Conservation (phyloP, 208 protist genomes). For the Leishmania gerbilli region DNA sequence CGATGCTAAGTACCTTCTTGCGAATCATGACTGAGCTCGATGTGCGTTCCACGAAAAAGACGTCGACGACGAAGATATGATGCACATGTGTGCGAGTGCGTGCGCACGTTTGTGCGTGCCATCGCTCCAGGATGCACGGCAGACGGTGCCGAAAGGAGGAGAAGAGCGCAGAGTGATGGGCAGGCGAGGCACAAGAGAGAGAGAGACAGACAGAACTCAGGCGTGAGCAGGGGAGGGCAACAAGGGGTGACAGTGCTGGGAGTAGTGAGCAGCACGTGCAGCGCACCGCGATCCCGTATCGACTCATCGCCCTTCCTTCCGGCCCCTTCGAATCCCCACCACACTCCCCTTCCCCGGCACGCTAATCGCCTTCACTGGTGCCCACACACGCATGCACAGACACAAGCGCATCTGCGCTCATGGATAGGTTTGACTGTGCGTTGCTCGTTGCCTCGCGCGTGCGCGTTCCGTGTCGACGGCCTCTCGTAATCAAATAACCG, state of each 20-base stretch:
- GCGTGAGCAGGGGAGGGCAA: background rate
- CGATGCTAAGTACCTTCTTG: slow-evolving; percentile 79
- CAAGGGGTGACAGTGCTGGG: background rate
- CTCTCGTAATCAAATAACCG: background rate
- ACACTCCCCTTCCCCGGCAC: background rate
- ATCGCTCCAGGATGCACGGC: background rate
- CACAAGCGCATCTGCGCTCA: background rate
- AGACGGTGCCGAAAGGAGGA: slow-evolving; percentile 1
- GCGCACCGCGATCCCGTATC: background rate
- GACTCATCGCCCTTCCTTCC: background rate
- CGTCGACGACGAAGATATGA: slow-evolving; percentile 6
- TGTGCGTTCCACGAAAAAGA: background rate
- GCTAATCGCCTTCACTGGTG: background rate
- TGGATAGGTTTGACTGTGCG: background rate
- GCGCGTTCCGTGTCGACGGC: background rate
- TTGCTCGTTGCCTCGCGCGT: background rate
- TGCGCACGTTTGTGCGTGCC: background rate
- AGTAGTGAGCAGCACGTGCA: background rate
- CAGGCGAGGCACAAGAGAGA: background rate
- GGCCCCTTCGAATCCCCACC: background rate
- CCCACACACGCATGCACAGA: background rate
- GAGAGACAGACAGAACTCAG: background rate
- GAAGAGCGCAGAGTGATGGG: background rate
- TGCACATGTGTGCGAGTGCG: background rate
- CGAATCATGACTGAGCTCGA: slow-evolving; percentile 58